Conservation (phyloP, 1,284 basidiomycete genomes). For the Cryptococcus floricola region DNA sequence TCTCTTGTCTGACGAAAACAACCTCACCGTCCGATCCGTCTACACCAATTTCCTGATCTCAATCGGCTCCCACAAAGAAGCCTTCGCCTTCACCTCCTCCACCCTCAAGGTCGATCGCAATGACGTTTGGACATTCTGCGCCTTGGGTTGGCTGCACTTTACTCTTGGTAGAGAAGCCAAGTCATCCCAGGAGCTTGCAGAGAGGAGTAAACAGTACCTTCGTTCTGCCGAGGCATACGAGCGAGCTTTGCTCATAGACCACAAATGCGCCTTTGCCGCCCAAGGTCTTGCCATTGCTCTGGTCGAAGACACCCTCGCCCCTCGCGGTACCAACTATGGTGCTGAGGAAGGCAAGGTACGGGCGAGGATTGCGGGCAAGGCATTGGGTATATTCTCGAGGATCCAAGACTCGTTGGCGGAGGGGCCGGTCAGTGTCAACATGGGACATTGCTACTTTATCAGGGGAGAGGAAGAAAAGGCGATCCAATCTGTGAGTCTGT, state of each 20-base stretch:
- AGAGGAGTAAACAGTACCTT: constrained; percentile 71
- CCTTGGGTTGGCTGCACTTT: constrained; percentile 79
- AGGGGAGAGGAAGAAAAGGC: constrained; percentile 89
- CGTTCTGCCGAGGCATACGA: constrained; percentile 84
- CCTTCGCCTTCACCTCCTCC: constrained; percentile 77
- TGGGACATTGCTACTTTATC: constrained; percentile 88
- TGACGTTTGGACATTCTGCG: constrained; percentile 86
- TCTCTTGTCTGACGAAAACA: constrained; percentile 42
- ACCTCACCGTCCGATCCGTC: constrained; percentile 59
- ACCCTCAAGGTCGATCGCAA: constrained; percentile 78
- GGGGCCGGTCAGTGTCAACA: constrained; percentile 85
- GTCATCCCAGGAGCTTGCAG: constrained; percentile 56
- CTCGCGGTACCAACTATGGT: constrained; percentile 16
- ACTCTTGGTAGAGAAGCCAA: constrained; percentile 66
- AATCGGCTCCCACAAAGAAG: constrained; percentile 56
- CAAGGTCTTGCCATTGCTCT: constrained; percentile 88
- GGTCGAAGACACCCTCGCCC: constrained; percentile 78
- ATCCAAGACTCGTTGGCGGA: constrained; percentile 79
- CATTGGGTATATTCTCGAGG: constrained; percentile 79
- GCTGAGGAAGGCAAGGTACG: constrained; percentile 59
- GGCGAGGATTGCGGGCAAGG: constrained; percentile 72
- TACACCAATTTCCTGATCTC: constrained; percentile 78
- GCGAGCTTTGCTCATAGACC: constrained; percentile 76
- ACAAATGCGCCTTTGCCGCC: constrained; percentile 80
- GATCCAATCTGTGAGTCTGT: constrained; percentile 78